Percentiles rank a stretch among this genome's conserved stretches.
phyloP scores from a whole-genome alignment of 257 asterid genomes.

The Eucommia ulmoides region DNA sequence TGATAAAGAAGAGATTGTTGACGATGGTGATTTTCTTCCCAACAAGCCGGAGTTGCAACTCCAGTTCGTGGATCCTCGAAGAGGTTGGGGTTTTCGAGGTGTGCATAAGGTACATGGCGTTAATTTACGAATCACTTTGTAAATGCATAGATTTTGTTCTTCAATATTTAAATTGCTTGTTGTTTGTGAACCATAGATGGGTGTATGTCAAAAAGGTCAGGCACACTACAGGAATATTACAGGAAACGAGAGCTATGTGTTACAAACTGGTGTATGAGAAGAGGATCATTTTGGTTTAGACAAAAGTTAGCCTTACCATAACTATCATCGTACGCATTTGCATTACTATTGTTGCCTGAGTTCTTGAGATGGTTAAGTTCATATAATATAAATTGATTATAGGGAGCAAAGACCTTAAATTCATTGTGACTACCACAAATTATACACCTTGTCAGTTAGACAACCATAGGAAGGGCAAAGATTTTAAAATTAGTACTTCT shows the following conservation, averaged over 20 bases:
- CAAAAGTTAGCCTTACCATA: too few relatives aligned
- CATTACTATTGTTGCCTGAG: background rate
- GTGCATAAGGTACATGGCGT: slow-evolving; percentile 61
- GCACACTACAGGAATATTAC: background rate
- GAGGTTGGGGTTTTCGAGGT: slow-evolving; percentile 92
- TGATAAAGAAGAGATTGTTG: slow-evolving; percentile 22
- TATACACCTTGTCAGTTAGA: background rate
- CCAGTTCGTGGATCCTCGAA: slow-evolving; percentile 81
- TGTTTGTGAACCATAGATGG: background rate
- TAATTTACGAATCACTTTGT: background rate
- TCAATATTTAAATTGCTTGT: background rate
- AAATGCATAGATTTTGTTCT: background rate
- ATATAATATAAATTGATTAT: background rate
- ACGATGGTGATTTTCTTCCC: slow-evolving; percentile 43
- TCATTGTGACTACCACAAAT: background rate
- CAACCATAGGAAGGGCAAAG: background rate
- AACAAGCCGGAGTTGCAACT: slow-evolving; percentile 53
- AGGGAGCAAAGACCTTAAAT: background rate
- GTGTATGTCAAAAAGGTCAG: background rate
- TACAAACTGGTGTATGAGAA: background rate
- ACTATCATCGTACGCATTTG: too few relatives aligned
- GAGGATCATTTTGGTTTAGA: background rate
- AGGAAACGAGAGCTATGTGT: background rate
- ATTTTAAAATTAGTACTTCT: background rate
- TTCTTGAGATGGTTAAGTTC: background rate